Evolutionary conservation across 495 filamentous ascomycete species (phyloP).

Genomic region (Trichoderma orchidacearum): DNA sequence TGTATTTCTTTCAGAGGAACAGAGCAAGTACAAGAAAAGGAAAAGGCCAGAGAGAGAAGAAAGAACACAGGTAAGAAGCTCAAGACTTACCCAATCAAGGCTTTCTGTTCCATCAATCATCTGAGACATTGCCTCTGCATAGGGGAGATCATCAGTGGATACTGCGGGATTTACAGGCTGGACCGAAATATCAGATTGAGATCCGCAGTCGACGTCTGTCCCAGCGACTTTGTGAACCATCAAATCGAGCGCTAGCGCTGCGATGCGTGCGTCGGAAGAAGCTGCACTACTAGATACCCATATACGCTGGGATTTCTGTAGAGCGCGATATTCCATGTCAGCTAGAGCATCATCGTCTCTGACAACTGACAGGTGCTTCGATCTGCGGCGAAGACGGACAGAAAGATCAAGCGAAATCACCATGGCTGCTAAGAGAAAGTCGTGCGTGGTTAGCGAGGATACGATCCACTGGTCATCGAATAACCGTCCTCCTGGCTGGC

Average conservation of each 20-base stretch:
- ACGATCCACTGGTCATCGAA: constrained; percentile 23
- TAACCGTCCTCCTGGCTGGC: constrained; percentile 20
- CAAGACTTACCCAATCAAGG: constrained; percentile 9
- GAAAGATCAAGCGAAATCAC: constrained; percentile 25
- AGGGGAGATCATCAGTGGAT: constrained; percentile 6
- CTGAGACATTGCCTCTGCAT: constrained; percentile 15
- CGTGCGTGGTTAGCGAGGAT: constrained; percentile 24
- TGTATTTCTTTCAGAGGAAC: neutral
- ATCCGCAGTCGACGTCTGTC: neutral
- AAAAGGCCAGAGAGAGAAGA: no score
- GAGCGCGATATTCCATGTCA: constrained; percentile 17
- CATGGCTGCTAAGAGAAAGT: constrained; percentile 29
- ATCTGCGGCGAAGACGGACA: constrained; percentile 6
- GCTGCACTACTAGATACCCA: constrained; percentile 16
- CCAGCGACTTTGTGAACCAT: constrained; percentile 21
- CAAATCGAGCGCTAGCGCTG: constrained; percentile 17
- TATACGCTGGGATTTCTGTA: constrained; percentile 24
- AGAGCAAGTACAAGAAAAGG: no score
- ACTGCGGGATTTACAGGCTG: neutral
- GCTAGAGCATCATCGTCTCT: constrained; percentile 1
- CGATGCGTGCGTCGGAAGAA: constrained; percentile 21
- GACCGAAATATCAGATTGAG: neutral
- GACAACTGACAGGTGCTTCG: neutral
- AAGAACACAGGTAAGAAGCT: no score
- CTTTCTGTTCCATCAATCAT: constrained; percentile 18